Evolutionary conservation across 2,329 filamentous ascomycete species (phyloP), one percentile per base, ranked within the genome.

Genomic region (Blastomyces silverae): DNA sequence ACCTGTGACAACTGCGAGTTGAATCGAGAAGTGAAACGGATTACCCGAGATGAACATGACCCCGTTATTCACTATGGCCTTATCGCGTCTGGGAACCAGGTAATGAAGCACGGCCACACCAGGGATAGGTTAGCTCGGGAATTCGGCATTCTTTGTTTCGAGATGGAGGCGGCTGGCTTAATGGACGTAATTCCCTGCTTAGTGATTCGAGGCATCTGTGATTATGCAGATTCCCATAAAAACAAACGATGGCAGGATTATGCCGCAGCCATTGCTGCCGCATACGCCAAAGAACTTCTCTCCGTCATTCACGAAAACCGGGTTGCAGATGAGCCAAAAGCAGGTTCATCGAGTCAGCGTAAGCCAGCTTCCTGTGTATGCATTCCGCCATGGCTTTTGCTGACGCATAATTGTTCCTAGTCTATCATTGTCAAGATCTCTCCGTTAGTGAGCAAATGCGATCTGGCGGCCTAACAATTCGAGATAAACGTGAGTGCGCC

Each of bases 151-250:
- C 56, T 71, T 3, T 73, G 72, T 39, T 73, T 75, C 20, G 74
- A 75, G 64, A 76, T 75, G 73, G n/a, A n/a, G n/a, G n/a, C n/a
- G n/a, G n/a, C n/a, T 73, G 71, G 72, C 10, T 46, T 72, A 13
- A 70, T 68, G 66, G 67, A 71, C 64, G 66, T 68, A 0, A 62
- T 79, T 0, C 77, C 77, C 0, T 78, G 75, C 5, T 64, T 81
- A 0, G 68, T 77, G 0, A 74, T 81, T 55, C 78, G 78, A 13
- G 78, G 77, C 0, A 77, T 80, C 0, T 80, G 73, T 28, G 75
- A 79, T 58, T 80, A 79, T 58, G 71, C 75, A 3, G 78, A 80
- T 64, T 74, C 71, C 0, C 76, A 79, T 62, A 79, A 78, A 67
- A 73, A 73, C 31, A 73, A 79, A 11, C 39, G 50, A 2, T 79